Percentiles rank a stretch among this genome's conserved stretches.
Conservation (phyloP, 805 yeast genomes). For the Yarrowia deformans region DNA sequence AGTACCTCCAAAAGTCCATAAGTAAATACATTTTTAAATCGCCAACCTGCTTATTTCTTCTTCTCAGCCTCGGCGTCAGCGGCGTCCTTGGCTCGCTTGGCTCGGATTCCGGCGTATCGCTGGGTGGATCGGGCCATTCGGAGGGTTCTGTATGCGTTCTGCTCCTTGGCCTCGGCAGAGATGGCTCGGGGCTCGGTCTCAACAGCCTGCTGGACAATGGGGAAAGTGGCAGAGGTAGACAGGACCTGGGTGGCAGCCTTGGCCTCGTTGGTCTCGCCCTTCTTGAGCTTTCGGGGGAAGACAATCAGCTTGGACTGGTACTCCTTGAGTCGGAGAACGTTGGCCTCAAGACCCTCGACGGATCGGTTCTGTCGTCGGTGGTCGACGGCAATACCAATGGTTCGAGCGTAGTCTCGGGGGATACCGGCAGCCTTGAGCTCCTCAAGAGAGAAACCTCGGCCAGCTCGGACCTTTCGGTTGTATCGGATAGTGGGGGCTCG, state of each 20-base stretch:
- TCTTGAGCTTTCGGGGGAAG: conserved; percentile 84
- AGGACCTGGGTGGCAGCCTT: conserved; percentile 72
- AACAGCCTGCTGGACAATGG: conserved; percentile 78
- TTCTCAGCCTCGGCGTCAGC: conserved; percentile 99
- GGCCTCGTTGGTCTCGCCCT: conserved; percentile 60
- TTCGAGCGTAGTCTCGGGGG: conserved; percentile 93
- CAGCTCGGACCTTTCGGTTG: conserved; percentile 99
- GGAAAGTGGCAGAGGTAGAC: conserved; percentile 79
- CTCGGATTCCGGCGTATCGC: conserved; percentile 94
- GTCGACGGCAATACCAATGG: conserved; percentile 98
- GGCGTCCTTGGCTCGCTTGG: conserved; percentile 94
- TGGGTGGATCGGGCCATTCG: conserved; percentile 94
- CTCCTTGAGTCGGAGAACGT: conserved; percentile 96
- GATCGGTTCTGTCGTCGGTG: conserved; percentile 99
- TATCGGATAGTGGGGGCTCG: conserved; percentile 98
- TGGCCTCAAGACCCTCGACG: conserved; percentile 90
- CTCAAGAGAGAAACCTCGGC: conserved; percentile 98
- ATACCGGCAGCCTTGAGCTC: conserved; percentile 98
- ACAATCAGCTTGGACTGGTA: conserved; percentile 95
- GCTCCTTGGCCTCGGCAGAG: conserved; percentile 65
- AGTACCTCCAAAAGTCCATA: not conserved
- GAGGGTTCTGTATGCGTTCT: conserved; percentile 91
- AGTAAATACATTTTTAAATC: conserved; percentile 36
- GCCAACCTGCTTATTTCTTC: conserved; percentile 74
- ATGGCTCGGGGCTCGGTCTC: conserved; percentile 91